These are phyloP conservation scores for Yarrowia galli DNA, from an alignment of 1,139 yeast genomes.

Conservation along the genomic window DNA sequence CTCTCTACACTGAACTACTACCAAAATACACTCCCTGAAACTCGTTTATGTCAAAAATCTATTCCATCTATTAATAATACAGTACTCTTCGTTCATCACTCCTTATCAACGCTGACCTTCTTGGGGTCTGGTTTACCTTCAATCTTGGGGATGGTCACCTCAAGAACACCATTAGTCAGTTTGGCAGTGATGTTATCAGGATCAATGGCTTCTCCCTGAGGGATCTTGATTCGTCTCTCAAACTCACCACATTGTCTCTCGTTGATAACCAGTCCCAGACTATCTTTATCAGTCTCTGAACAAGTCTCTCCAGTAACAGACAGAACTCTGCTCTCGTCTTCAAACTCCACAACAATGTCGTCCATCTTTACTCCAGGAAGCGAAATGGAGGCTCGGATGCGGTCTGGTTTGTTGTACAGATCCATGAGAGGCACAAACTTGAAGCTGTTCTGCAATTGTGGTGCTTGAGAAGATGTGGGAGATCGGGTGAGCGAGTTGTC, in stretches of 20 bases:
- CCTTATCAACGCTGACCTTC: constrained; percentile 9
- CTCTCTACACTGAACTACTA: no score
- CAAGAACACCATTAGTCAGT: constrained; percentile 17
- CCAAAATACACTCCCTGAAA: no score
- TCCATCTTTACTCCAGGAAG: constrained; percentile 36
- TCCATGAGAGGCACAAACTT: constrained; percentile 21
- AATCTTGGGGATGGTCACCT: constrained; percentile 8
- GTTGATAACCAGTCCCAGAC: constrained; percentile 17
- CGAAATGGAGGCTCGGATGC: constrained; percentile 2
- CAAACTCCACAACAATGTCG: constrained; percentile 18
- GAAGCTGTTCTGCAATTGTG: not conserved
- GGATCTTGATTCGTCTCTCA: constrained; percentile 14
- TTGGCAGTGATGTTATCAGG: not conserved
- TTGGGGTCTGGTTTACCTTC: constrained; percentile 15
- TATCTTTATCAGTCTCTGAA: constrained; percentile 13
- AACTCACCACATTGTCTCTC: constrained; percentile 24
- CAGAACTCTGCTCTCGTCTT: constrained; percentile 5
- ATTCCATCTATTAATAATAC: not conserved
- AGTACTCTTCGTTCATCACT: not conserved
- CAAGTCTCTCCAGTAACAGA: constrained; percentile 13
- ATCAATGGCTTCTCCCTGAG: constrained; percentile 19
- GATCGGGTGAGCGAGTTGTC: constrained; percentile 21
- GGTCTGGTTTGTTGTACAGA: constrained; percentile 27
- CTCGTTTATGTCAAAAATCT: not conserved
- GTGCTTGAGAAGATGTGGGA: not conserved